phyloP scores from a whole-genome alignment of 2,329 filamentous ascomycete genomes.

The Lecanicillium sp. region DNA sequence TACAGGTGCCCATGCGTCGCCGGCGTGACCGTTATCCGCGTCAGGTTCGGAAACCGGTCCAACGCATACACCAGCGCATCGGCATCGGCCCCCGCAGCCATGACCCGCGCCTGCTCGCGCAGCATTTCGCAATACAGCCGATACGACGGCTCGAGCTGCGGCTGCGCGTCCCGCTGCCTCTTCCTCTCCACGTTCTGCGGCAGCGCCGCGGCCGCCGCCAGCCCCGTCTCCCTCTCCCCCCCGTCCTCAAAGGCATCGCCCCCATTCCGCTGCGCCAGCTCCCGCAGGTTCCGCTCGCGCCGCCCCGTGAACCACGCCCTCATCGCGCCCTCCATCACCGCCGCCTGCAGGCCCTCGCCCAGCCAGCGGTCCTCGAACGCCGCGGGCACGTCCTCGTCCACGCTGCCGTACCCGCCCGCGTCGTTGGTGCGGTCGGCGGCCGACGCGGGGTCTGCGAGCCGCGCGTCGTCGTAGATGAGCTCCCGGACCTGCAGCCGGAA shows the following conservation, averaged over 20 bases:
- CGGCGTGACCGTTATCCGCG: slow-evolving; percentile 32
- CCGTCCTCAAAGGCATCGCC: not conserved
- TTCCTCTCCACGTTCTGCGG: too few relatives aligned
- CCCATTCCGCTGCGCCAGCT: not conserved
- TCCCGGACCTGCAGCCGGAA: slow-evolving; percentile 28
- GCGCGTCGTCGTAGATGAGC: slow-evolving; percentile 34
- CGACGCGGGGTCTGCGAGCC: not conserved
- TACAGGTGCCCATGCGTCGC: slow-evolving; percentile 32
- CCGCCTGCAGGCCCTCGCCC: not conserved
- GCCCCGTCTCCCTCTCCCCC: not conserved
- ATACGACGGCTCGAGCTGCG: not conserved
- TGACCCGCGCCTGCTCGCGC: not conserved
- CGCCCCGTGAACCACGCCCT: not conserved
- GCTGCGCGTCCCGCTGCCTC: not conserved
- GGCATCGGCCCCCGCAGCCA: slow-evolving; percentile 18
- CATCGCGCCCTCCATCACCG: not conserved
- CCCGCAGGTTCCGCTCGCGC: not conserved
- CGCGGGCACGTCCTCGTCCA: not conserved
- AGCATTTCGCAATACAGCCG: not conserved
- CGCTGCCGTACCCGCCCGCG: not conserved
- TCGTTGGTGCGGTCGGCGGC: not conserved
- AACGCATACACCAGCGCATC: slow-evolving; percentile 29
- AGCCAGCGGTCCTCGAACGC: not conserved
- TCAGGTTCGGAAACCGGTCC: slow-evolving; percentile 28
- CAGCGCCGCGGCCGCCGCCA: too few relatives aligned